These are phyloP conservation scores for Aurantiochytrium sp. DNA, from an alignment of 108 stramenopile genomes.

Conservation along the genomic window DNA sequence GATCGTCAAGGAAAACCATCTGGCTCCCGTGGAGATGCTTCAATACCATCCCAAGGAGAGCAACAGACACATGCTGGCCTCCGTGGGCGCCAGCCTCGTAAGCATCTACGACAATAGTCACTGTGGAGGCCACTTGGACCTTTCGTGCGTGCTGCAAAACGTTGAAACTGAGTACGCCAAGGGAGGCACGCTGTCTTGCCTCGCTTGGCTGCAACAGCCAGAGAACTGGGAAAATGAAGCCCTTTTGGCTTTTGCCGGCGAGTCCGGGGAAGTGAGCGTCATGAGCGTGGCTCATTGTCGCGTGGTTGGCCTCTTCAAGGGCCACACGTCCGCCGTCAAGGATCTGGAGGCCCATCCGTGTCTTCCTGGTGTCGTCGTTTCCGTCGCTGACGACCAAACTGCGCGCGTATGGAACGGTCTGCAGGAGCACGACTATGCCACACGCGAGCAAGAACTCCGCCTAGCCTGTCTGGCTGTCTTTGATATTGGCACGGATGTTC, in stretches of 20 bases:
- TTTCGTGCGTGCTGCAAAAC: not conserved
- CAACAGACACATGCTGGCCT: not conserved
- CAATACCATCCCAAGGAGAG: not conserved
- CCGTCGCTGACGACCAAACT: not conserved
- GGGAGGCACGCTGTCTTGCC: not conserved
- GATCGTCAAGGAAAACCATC: constrained; percentile 7
- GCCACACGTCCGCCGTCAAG: not conserved
- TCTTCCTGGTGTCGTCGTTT: not conserved
- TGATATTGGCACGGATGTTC: not conserved
- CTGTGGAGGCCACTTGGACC: not conserved
- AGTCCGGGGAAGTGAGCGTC: not conserved
- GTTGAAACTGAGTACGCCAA: not conserved
- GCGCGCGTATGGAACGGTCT: not conserved
- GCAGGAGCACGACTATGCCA: not conserved
- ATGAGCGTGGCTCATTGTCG: not conserved
- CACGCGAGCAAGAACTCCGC: not conserved
- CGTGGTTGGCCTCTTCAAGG: not conserved
- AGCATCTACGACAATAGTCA: constrained; percentile 10
- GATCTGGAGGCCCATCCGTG: not conserved
- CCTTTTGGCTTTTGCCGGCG: not conserved
- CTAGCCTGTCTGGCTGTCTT: not conserved
- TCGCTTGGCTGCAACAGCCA: not conserved
- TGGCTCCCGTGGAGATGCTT: not conserved
- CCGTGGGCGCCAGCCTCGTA: not conserved
- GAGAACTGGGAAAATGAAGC: not conserved